phyloP scores from a whole-genome alignment of 305 asterid species.

The Rubia peregrina region DNA sequence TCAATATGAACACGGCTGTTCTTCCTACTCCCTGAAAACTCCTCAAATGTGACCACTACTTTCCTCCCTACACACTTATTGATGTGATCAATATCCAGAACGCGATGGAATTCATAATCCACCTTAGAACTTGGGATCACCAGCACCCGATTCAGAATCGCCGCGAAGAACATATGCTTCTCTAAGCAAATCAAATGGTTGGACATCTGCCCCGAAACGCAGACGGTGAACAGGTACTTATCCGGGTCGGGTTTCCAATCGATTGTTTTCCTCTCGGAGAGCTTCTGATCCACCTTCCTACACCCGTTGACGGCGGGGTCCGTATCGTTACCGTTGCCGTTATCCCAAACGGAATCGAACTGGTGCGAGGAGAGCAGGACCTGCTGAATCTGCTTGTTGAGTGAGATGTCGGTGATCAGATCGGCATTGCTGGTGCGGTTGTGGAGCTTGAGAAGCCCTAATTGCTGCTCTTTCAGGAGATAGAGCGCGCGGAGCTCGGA shows the following conservation, averaged over 20 bases:
- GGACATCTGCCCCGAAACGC: slow-evolving; percentile 95
- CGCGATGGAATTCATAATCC: slow-evolving; percentile 65
- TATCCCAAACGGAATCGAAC: slow-evolving; percentile 26
- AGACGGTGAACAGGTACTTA: slow-evolving; percentile 78
- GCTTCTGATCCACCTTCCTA: slow-evolving; percentile 53
- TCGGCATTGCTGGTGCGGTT: slow-evolving; percentile 31
- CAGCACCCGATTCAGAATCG: slow-evolving; percentile 61
- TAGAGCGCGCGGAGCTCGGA: slow-evolving; percentile 67
- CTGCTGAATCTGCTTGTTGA: slow-evolving; percentile 70
- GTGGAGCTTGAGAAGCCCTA: slow-evolving; percentile 63
- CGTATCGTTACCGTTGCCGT: slow-evolving; percentile 40
- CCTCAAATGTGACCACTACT: slow-evolving; percentile 83
- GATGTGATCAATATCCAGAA: slow-evolving; percentile 74
- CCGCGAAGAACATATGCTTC: slow-evolving; percentile 93
- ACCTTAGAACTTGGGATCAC: slow-evolving; percentile 86
- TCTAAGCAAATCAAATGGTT: slow-evolving; percentile 94
- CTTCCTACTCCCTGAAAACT: slow-evolving; percentile 59
- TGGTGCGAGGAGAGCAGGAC: slow-evolving; percentile 61
- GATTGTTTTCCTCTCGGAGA: slow-evolving; percentile 53
- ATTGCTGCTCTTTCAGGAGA: slow-evolving; percentile 71
- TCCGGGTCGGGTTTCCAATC: slow-evolving; percentile 81
- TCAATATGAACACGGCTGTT: slow-evolving; percentile 49
- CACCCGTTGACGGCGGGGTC: slow-evolving; percentile 48
- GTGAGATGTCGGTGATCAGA: slow-evolving; percentile 54
- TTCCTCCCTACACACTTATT: slow-evolving; percentile 74